Percentiles rank a stretch among this genome's conserved stretches.
Evolutionary conservation across 306 rosid genomes (phyloP).

Genomic region (Argentina anserina): DNA sequence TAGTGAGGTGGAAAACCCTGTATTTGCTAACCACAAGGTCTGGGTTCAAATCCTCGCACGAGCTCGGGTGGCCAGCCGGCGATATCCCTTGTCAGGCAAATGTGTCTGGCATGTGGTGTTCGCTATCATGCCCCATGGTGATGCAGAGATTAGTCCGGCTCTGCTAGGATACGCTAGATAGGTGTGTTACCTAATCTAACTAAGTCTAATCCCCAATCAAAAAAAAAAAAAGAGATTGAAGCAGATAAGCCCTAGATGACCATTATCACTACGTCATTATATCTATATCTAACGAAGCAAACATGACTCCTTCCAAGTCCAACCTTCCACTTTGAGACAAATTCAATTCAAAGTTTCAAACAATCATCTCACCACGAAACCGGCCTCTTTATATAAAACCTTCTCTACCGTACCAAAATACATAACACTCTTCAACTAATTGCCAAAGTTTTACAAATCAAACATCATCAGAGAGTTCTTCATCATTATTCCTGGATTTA

Average conservation of each 20-base stretch:
- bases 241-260: neutral
- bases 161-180: too few relatives aligned
- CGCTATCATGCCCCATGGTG: too few relatives aligned
- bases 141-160: too few relatives aligned
- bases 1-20: too few relatives aligned
- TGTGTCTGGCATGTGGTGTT: too few relatives aligned
- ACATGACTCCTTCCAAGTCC: constrained; percentile 20
- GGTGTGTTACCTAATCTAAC: too few relatives aligned
- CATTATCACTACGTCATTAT: neutral
- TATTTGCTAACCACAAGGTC: too few relatives aligned
- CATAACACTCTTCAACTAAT: constrained; percentile 6
- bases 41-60: too few relatives aligned
- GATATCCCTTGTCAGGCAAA: too few relatives aligned
- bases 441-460: constrained; percentile 21
- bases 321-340: neutral
- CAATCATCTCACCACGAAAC: constrained; percentile 21
- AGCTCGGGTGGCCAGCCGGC: too few relatives aligned
- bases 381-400: constrained; percentile 4
- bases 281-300: constrained; percentile 9
- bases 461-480: neutral
- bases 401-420: neutral
- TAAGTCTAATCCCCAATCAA: too few relatives aligned
- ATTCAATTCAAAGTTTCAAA: constrained; percentile 21
- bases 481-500: neutral
- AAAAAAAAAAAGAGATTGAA: too few relatives aligned